Conservation (phyloP, 306 rosid species). For the Abrus precatorius region DNA sequence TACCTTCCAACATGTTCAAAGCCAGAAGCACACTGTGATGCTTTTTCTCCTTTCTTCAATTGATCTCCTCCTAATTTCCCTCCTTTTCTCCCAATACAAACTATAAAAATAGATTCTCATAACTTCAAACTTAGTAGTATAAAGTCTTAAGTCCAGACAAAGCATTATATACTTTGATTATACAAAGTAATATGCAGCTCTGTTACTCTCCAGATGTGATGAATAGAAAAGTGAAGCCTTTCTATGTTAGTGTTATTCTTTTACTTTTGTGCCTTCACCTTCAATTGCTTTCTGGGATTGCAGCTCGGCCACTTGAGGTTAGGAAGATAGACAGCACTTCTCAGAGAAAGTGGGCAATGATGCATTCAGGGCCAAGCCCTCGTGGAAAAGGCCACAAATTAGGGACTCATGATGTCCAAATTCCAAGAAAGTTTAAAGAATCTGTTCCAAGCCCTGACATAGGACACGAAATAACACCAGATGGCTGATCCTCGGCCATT, state of each 20-base stretch:
- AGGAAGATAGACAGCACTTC: background rate
- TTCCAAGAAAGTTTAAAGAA: conserved; percentile 17
- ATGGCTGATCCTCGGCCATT: conserved; percentile 4
- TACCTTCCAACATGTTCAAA: conserved; percentile 8
- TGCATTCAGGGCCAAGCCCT: conserved; percentile 63
- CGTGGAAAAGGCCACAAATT: conserved; percentile 59
- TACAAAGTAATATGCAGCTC: conserved; percentile 23
- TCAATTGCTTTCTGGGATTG: conserved; percentile 29
- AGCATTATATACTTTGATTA: conserved; percentile 10
- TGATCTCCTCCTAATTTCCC: conserved; percentile 23
- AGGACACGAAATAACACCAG: conserved; percentile 44
- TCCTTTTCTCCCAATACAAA: background rate
- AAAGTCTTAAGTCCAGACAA: background rate
- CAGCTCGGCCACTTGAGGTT: conserved; percentile 45
- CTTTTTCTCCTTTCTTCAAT: conserved; percentile 31
- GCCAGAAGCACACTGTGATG: background rate
- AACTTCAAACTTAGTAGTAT: background rate
- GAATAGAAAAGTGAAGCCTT: conserved; percentile 35
- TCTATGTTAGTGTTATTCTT: conserved; percentile 25
- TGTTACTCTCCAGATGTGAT: conserved; percentile 17
- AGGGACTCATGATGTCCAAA: background rate
- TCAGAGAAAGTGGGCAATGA: conserved; percentile 44
- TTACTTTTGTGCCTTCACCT: conserved; percentile 41
- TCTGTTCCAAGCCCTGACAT: conserved; percentile 58
- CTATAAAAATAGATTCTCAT: conserved; percentile 31